A percentile compares a stretch with the other conserved stretches of the same genome.
phyloP scores from a whole-genome alignment of 495 filamentous ascomycete genomes.

The Amniculicola lignicola region DNA sequence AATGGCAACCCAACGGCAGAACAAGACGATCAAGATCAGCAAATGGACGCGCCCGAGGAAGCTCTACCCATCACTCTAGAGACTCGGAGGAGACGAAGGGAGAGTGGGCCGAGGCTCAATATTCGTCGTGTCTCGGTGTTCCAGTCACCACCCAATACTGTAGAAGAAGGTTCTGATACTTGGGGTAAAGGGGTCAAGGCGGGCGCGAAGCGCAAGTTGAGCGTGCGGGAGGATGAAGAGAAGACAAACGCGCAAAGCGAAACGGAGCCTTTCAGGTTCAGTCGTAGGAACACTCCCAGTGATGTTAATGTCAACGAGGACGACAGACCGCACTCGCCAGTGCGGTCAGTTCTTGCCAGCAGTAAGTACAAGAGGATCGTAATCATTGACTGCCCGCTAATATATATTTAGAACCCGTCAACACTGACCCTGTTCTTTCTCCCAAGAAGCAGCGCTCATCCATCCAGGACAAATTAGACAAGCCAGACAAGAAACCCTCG shows the following conservation, averaged over 20 bases:
- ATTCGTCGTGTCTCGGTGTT: slow-evolving; percentile 33
- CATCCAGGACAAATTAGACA: slow-evolving; percentile 24
- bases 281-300: slow-evolving; percentile 27
- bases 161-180: slow-evolving; percentile 16
- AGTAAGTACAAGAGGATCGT: slow-evolving; percentile 23
- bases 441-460: slow-evolving; percentile 37
- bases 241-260: slow-evolving; percentile 33
- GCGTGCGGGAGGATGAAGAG: slow-evolving; percentile 52
- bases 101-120: slow-evolving; percentile 42
- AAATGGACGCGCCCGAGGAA: slow-evolving; percentile 18
- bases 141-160: slow-evolving; percentile 30
- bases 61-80: slow-evolving; percentile 49
- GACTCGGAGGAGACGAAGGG: slow-evolving; percentile 51
- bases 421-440: slow-evolving; percentile 38
- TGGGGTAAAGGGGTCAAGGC: slow-evolving; percentile 38
- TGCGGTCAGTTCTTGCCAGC: slow-evolving; percentile 36
- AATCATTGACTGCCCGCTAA: slow-evolving; percentile 16
- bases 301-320: not conserved
- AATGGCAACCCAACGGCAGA: slow-evolving; percentile 36
- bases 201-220: slow-evolving; percentile 63
- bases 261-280: slow-evolving; percentile 52
- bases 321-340: slow-evolving; percentile 1
- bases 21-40: slow-evolving; percentile 19
- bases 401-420: slow-evolving; percentile 36
- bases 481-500: slow-evolving; percentile 30